These are phyloP conservation scores for Globisporangium nunn DNA, from an alignment of 352 stramenopile genomes.

Conservation along the genomic window DNA sequence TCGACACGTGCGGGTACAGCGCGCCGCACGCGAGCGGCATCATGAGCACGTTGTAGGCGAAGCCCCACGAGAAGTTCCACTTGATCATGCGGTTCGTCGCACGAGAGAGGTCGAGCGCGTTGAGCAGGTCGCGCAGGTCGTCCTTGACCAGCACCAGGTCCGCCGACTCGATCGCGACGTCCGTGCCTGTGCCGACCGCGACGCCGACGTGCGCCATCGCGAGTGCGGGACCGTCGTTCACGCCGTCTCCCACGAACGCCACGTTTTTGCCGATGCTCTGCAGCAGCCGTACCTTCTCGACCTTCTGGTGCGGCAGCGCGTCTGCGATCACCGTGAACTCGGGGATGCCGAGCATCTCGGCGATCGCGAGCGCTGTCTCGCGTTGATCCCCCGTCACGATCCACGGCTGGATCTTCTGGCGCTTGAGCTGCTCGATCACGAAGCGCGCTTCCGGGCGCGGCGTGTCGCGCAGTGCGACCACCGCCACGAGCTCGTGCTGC, in stretches of 20 bases:
- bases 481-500: slow-evolving; percentile 36
- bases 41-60: slow-evolving; percentile 69
- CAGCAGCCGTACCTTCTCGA: slow-evolving; percentile 62
- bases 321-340: slow-evolving; percentile 54
- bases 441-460: slow-evolving; percentile 39
- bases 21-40: slow-evolving; percentile 69
- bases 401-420: slow-evolving; percentile 54
- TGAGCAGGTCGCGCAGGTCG: slow-evolving; percentile 58
- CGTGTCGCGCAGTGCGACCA: slow-evolving; percentile 49
- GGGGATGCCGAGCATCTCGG: slow-evolving; percentile 37
- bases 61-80: slow-evolving; percentile 69
- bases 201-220: slow-evolving; percentile 63
- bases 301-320: slow-evolving; percentile 68
- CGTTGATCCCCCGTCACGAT: slow-evolving; percentile 75
- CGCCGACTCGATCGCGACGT: slow-evolving; percentile 62
- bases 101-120: slow-evolving; percentile 49
- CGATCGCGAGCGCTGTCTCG: slow-evolving; percentile 47
- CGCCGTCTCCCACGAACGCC: slow-evolving; percentile 66
- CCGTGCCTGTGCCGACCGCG: slow-evolving; percentile 53
- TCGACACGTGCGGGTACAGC: slow-evolving; percentile 52
- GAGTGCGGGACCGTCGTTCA: slow-evolving; percentile 69
- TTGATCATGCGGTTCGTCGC: slow-evolving; percentile 64
- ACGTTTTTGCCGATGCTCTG: slow-evolving; percentile 66
- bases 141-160: slow-evolving; percentile 74
- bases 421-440: slow-evolving; percentile 48